Percentiles rank a stretch among this genome's conserved stretches.
Evolutionary conservation across 495 filamentous ascomycete genomes (phyloP).

Genomic region (Lophiotrema nucula): DNA sequence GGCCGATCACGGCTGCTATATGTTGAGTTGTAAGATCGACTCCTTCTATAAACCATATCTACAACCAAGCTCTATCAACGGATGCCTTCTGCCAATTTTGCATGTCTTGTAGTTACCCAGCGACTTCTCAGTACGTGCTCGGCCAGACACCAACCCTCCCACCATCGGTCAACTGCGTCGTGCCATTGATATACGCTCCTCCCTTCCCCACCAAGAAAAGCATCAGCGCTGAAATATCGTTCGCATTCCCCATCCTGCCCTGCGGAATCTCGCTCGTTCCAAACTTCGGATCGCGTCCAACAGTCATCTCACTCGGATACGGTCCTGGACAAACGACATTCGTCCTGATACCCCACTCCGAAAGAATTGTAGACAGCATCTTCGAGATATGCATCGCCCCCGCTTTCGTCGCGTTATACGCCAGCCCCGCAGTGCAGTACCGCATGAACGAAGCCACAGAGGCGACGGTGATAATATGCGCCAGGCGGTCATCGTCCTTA

Average conservation of each 20-base stretch:
- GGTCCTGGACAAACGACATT: slow-evolving; percentile 41
- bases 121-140: slow-evolving; percentile 49
- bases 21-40: too few relatives aligned
- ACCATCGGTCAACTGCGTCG: slow-evolving; percentile 57
- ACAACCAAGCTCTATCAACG: too few relatives aligned
- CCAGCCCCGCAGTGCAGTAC: slow-evolving; percentile 32
- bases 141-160: slow-evolving; percentile 54
- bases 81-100: too few relatives aligned
- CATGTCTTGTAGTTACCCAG: too few relatives aligned
- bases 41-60: too few relatives aligned
- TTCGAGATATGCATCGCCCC: slow-evolving; percentile 40
- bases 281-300: slow-evolving; percentile 45
- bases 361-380: slow-evolving; percentile 38
- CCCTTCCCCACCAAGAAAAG: slow-evolving; percentile 62
- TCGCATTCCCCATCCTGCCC: slow-evolving; percentile 50
- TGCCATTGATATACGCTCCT: slow-evolving; percentile 59
- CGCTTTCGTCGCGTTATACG: slow-evolving; percentile 40
- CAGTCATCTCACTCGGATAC: slow-evolving; percentile 65
- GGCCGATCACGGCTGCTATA: too few relatives aligned
- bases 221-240: slow-evolving; percentile 64
- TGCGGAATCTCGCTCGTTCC: slow-evolving; percentile 51
- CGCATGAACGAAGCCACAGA: slow-evolving; percentile 40
- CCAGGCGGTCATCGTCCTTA: slow-evolving; percentile 28
- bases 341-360: slow-evolving; percentile 38
- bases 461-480: slow-evolving; percentile 41